These are phyloP conservation scores for Pythium guiyangense DNA, from an alignment of 352 stramenopile species.

Conservation along the genomic window DNA sequence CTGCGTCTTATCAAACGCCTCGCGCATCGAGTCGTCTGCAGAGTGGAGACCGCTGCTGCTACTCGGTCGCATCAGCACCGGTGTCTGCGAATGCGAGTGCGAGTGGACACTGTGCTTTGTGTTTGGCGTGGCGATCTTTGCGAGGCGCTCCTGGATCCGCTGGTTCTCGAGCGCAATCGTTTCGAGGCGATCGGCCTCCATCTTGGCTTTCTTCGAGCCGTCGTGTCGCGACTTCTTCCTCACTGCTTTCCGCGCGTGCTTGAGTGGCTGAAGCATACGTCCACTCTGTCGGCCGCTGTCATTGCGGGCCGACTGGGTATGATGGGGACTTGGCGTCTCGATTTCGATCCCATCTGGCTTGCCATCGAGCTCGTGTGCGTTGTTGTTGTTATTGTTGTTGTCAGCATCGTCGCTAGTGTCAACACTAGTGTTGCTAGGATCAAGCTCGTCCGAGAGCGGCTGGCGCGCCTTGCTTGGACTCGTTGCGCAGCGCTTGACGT, in stretches of 20 bases:
- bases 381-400: neutral
- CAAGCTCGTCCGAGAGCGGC: neutral
- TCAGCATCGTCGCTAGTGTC: neutral
- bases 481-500: constrained; percentile 35
- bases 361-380: neutral
- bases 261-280: constrained; percentile 9
- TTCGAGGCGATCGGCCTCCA: constrained; percentile 17
- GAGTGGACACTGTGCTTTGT: neutral
- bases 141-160: constrained; percentile 17
- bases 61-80: neutral
- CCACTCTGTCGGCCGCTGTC: neutral
- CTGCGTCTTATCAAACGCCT: constrained; percentile 1
- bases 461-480: constrained; percentile 41
- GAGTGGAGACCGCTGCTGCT: constrained; percentile 8
- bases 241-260: constrained; percentile 1
- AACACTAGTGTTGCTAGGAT: too few relatives aligned
- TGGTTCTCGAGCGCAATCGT: constrained; percentile 22
- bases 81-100: too few relatives aligned
- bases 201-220: constrained; percentile 17
- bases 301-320: neutral
- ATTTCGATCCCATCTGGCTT: neutral
- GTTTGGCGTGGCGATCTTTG: constrained; percentile 13
- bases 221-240: constrained; percentile 14
- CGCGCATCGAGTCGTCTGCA: constrained; percentile 4
- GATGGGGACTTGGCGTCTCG: neutral